Evolutionary conservation across 805 yeast species (phyloP).

Genomic region (Ogataea minuta): DNA sequence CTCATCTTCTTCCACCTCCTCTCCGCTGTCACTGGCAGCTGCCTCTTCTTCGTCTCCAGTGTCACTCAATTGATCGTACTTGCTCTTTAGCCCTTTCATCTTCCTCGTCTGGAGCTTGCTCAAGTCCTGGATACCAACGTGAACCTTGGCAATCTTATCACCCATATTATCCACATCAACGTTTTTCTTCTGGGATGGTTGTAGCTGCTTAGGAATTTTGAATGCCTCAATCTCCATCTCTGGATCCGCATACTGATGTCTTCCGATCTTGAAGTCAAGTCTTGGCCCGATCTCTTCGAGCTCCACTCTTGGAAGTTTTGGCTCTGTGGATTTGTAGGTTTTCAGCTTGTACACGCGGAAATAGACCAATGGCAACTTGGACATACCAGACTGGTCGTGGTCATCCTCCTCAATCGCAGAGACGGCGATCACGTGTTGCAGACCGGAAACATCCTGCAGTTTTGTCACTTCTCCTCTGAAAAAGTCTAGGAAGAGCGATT

Average conservation of each 20-base stretch:
- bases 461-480: slow-evolving; percentile 82
- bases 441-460: slow-evolving; percentile 89
- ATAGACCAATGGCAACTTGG: slow-evolving; percentile 70
- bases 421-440: slow-evolving; percentile 85
- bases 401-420: slow-evolving; percentile 76
- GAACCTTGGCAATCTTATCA: slow-evolving; percentile 94
- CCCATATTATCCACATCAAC: slow-evolving; percentile 86
- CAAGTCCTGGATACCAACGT: slow-evolving; percentile 93
- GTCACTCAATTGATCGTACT: slow-evolving; percentile 67
- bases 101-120: slow-evolving; percentile 90
- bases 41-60: slow-evolving; percentile 56
- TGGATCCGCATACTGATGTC: slow-evolving; percentile 76
- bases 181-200: slow-evolving; percentile 83
- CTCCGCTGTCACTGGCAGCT: slow-evolving; percentile 40
- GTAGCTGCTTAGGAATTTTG: slow-evolving; percentile 76
- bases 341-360: slow-evolving; percentile 90
- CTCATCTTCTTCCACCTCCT: slow-evolving; percentile 22
- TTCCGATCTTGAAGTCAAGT: slow-evolving; percentile 87
- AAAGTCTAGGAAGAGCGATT: slow-evolving; percentile 86
- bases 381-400: slow-evolving; percentile 56
- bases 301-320: slow-evolving; percentile 91
- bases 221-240: slow-evolving; percentile 90
- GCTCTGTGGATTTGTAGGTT: slow-evolving; percentile 72
- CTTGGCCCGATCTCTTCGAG: slow-evolving; percentile 95
- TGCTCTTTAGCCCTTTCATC: slow-evolving; percentile 95